phyloP scores from a whole-genome alignment of 1,284 basidiomycete species.

The Athelia psychrophila region DNA sequence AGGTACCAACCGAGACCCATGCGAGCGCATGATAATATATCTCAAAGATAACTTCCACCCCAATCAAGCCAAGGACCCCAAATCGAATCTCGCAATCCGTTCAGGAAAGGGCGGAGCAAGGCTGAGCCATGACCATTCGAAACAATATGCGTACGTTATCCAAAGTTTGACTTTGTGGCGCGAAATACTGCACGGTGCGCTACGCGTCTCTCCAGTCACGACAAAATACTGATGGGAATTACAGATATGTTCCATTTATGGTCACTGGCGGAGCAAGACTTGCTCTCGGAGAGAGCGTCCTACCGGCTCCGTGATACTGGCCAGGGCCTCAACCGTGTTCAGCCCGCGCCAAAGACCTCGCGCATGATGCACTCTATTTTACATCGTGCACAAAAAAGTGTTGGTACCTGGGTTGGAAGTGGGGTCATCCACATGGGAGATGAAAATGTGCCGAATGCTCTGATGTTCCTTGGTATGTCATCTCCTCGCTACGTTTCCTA shows the following conservation, averaged over 20 bases:
- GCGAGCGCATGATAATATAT: constrained; percentile 74
- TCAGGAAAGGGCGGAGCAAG: constrained; percentile 75
- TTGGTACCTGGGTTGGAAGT: constrained; percentile 77
- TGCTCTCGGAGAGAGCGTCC: constrained; percentile 66
- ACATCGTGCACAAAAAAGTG: constrained; percentile 72
- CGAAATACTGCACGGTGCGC: constrained; percentile 74
- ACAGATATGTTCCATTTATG: constrained; percentile 83
- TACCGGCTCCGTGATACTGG: constrained; percentile 82
- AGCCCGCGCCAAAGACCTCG: constrained; percentile 78
- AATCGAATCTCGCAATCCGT: constrained; percentile 68
- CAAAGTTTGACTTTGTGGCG: constrained; percentile 83
- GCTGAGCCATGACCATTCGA: constrained; percentile 76
- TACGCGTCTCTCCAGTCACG: not conserved
- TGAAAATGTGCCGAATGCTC: constrained; percentile 84
- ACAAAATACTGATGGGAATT: constrained; percentile 1
- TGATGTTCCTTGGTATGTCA: constrained; percentile 68
- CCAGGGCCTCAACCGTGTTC: constrained; percentile 81
- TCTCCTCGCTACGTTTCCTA: not conserved
- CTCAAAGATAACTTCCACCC: constrained; percentile 75
- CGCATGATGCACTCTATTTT: constrained; percentile 83
- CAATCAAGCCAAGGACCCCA: constrained; percentile 57
- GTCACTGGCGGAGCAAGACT: constrained; percentile 74
- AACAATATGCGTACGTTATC: constrained; percentile 78
- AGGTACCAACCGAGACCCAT: constrained; percentile 70
- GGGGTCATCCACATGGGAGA: constrained; percentile 64